Evolutionary conservation across 2,329 filamentous ascomycete genomes (phyloP).

Genomic region (Polytolypa hystricis): DNA sequence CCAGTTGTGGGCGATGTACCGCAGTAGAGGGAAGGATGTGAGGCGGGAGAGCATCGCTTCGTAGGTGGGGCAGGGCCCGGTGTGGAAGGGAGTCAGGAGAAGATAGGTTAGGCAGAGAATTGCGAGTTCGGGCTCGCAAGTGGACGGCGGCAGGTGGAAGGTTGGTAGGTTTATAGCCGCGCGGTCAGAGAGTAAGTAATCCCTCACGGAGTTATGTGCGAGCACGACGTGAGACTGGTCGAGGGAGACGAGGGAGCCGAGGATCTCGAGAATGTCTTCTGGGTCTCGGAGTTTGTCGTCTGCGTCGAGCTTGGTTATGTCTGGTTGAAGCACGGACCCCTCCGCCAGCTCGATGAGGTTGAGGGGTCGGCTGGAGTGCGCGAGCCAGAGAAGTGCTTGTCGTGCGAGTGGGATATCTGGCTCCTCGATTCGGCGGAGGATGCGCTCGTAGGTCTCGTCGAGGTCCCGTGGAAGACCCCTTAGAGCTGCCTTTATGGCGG

Average conservation of each 20-base stretch:
- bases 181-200: constrained; percentile 2
- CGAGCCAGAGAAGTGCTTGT: constrained; percentile 5
- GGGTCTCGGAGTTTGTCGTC: constrained; percentile 4
- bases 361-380: constrained; percentile 2
- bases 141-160: constrained; percentile 2
- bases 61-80: not conserved
- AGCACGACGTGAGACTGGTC: not conserved
- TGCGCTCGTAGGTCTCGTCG: constrained; percentile 5
- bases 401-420: constrained; percentile 2
- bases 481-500: constrained; percentile 3
- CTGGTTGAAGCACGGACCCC: not conserved
- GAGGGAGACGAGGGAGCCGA: not conserved
- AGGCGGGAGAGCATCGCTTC: constrained; percentile 2
- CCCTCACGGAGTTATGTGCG: constrained; percentile 5
- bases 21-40: not conserved
- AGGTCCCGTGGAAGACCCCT: constrained; percentile 2
- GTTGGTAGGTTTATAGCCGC: not conserved
- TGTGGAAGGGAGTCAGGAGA: not conserved
- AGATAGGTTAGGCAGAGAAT: constrained; percentile 5
- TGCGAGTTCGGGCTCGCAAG: constrained; percentile 3
- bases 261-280: constrained; percentile 3
- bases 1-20: constrained; percentile 5
- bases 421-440: constrained; percentile 1
- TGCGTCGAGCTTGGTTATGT: not conserved
- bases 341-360: constrained; percentile 3